phyloP scores from a whole-genome alignment of 2,329 filamentous ascomycete species.

The Orbilia blumenaviensis region DNA sequence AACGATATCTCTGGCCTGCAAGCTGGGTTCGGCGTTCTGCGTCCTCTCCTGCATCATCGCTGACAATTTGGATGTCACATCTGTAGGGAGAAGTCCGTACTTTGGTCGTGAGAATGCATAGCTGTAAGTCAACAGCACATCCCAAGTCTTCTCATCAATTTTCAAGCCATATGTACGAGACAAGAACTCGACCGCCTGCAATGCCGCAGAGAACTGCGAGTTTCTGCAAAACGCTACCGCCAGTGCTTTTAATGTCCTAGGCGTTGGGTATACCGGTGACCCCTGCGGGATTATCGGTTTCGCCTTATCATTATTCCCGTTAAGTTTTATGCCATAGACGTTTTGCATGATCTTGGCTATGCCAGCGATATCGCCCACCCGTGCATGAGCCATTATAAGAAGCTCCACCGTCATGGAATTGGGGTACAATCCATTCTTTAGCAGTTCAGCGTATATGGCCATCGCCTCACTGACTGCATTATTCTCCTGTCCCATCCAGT shows the following conservation, averaged over 20 bases:
- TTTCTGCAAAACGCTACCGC: slow-evolving; percentile 46
- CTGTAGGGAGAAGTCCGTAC: slow-evolving; percentile 25
- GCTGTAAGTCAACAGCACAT: slow-evolving; percentile 41
- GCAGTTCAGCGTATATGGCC: slow-evolving; percentile 48
- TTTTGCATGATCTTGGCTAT: slow-evolving; percentile 32
- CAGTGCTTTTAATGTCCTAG: slow-evolving; percentile 20
- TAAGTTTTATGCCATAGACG: slow-evolving; percentile 38
- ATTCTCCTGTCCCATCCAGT: slow-evolving; percentile 27
- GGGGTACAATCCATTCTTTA: slow-evolving; percentile 37
- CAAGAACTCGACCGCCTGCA: slow-evolving; percentile 41
- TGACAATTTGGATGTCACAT: slow-evolving; percentile 18
- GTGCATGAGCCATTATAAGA: slow-evolving; percentile 27
- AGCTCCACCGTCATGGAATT: slow-evolving; percentile 50
- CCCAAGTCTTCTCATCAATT: slow-evolving; percentile 46
- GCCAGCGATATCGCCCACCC: slow-evolving; percentile 25
- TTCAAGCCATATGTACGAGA: slow-evolving; percentile 20
- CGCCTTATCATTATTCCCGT: slow-evolving; percentile 6
- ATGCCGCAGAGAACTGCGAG: slow-evolving; percentile 29
- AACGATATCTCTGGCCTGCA: slow-evolving; percentile 46
- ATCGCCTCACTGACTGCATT: slow-evolving; percentile 16
- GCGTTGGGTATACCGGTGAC: slow-evolving; percentile 39
- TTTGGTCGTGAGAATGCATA: slow-evolving; percentile 47
- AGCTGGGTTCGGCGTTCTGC: slow-evolving; percentile 10
- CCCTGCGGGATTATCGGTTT: slow-evolving; percentile 30
- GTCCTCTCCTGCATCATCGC: slow-evolving; percentile 33